Evolutionary conservation across 441 rosid species (phyloP).

Genomic region (Flueggea neowawraea): DNA sequence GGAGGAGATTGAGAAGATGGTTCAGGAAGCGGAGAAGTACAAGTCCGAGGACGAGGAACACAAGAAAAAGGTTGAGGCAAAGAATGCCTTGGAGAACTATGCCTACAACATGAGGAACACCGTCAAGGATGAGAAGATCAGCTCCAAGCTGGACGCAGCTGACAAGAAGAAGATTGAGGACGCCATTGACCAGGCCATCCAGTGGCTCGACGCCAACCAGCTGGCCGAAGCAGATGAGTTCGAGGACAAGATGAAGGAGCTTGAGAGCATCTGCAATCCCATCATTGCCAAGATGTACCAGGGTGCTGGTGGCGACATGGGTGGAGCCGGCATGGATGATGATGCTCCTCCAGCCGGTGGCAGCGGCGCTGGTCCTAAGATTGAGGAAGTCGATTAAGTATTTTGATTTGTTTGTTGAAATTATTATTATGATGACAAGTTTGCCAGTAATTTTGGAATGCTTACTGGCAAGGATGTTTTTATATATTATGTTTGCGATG

Average conservation of each 20-base stretch:
- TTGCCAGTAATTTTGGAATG: no score
- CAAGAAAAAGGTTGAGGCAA: conserved; percentile 77
- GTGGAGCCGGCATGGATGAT: conserved; percentile 47
- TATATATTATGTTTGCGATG: no score
- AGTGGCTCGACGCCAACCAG: conserved; percentile 70
- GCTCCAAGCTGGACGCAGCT: conserved; percentile 38
- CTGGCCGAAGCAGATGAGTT: conserved; percentile 77
- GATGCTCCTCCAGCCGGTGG: no score
- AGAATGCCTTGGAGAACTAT: conserved; percentile 68
- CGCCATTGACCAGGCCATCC: conserved; percentile 57
- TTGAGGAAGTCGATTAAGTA: no score
- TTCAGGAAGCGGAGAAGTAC: conserved; percentile 81
- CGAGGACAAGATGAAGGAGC: conserved; percentile 79
- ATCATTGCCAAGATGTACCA: conserved; percentile 80
- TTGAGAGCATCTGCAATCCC: conserved; percentile 73
- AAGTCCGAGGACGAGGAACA: conserved; percentile 76
- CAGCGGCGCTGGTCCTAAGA: no score
- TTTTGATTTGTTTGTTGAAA: no score
- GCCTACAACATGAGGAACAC: conserved; percentile 88
- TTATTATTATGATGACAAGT: no score
- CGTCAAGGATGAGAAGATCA: conserved; percentile 64
- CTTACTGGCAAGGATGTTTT: no score
- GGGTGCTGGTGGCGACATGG: conserved; percentile 50
- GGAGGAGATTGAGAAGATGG: conserved; percentile 73
- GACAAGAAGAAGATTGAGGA: conserved; percentile 84